These are phyloP conservation scores for Boletales sp. DNA, from an alignment of 768 basidiomycete genomes.

Conservation along the genomic window DNA sequence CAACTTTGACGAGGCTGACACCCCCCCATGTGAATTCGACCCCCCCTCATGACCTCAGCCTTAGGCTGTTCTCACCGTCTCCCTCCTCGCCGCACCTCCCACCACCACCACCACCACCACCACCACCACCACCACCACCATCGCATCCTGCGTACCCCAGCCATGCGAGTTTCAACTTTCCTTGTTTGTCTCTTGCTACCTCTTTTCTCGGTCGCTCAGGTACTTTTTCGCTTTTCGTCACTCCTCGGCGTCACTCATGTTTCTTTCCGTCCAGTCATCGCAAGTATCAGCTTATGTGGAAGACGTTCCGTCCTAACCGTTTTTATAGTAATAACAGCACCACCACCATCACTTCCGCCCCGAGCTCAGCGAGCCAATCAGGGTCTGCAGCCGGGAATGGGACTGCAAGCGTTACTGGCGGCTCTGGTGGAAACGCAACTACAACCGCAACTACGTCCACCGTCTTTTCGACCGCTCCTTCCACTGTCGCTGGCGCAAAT, in stretches of 20 bases:
- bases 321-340: conserved; percentile 37
- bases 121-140: not conserved
- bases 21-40: conserved; percentile 2
- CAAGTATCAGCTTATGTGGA: conserved; percentile 32
- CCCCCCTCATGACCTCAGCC: conserved; percentile 5
- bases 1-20: conserved; percentile 2
- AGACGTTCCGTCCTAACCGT: conserved; percentile 38
- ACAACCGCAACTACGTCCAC: conserved; percentile 20
- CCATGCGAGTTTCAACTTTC: conserved; percentile 31
- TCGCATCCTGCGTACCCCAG: not conserved
- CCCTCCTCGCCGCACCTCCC: not conserved
- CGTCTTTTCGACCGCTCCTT: conserved; percentile 51
- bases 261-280: conserved; percentile 26
- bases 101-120: not conserved
- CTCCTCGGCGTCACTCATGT: not conserved
- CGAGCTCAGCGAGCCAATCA: conserved; percentile 28
- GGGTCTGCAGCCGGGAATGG: conserved; percentile 17
- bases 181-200: conserved; percentile 29
- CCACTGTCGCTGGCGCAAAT: conserved; percentile 45
- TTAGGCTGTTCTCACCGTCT: conserved; percentile 1
- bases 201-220: conserved; percentile 30
- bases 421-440: conserved; percentile 28
- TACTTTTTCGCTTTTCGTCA: conserved; percentile 4
- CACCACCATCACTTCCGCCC: conserved; percentile 46
- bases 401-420: conserved; percentile 14